Conservation (phyloP, 495 filamentous ascomycete species). For the Penicillium daleae region DNA sequence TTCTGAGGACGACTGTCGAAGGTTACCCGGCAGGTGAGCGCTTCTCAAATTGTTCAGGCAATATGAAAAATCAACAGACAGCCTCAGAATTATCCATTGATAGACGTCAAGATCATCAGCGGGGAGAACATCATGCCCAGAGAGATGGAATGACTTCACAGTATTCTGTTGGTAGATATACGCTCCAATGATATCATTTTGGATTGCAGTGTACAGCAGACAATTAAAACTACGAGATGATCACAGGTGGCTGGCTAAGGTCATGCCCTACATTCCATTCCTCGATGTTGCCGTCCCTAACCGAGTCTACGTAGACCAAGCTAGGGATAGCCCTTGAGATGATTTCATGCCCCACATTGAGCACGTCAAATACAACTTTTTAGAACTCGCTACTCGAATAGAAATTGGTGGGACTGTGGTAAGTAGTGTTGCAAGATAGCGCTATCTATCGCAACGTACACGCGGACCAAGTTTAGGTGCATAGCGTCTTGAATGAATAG, state of each 20-base stretch:
- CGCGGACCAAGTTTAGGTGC: neutral
- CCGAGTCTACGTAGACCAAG: constrained; percentile 6
- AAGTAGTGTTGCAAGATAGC: neutral
- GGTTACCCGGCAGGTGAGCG: too few relatives aligned
- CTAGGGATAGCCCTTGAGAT: constrained; percentile 14
- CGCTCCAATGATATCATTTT: constrained; percentile 6
- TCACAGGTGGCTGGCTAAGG: neutral
- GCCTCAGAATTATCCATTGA: too few relatives aligned
- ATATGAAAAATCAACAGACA: too few relatives aligned
- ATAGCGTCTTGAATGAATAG: constrained; percentile 2
- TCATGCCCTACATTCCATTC: constrained; percentile 20
- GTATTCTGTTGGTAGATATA: neutral
- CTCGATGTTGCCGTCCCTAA: constrained; percentile 16
- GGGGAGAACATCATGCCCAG: neutral
- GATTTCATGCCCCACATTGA: constrained; percentile 23
- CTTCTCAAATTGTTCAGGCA: too few relatives aligned
- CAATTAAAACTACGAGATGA: neutral
- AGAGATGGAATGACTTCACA: neutral
- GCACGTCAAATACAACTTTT: constrained; percentile 20
- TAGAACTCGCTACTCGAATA: neutral
- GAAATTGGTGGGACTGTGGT: neutral
- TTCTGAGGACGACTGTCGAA: too few relatives aligned
- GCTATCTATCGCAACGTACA: neutral
- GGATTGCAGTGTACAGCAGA: too few relatives aligned
- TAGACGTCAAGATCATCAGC: too few relatives aligned